Base-by-base conservation (phyloP, 1,284 basidiomycete species). In the Puccinia polysora region DNA sequence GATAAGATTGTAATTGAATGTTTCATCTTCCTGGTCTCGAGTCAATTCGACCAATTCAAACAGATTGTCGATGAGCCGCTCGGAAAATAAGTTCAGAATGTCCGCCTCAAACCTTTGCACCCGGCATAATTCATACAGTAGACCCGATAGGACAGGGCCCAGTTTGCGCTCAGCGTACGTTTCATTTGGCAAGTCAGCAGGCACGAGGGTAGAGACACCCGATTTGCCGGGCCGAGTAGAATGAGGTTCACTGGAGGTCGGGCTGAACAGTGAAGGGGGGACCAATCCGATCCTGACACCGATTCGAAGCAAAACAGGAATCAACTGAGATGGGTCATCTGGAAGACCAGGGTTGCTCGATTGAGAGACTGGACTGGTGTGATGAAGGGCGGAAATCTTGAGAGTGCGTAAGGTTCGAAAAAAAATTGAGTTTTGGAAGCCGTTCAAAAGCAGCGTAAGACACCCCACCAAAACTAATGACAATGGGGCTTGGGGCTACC, bases 31-130 rank as follows among this genome's bases (percentile, higher is more conserved):
- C 80, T 90, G 86, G 75, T 88, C 85, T 56, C 91, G 84, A 0
- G 96, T 97, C 76, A 89, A 86, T 79, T 99, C 95, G 43, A 98
- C 91, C 47, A 97, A 85, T 73, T 96, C 90, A 76, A 97, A 97
- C 47, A 99, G 81, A 77, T 89, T 87, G 75, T 93, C 88, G 65
- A 99, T 88, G 79, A 97, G 97, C 0, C 81, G 73, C 76, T 92
- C 89, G 76, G 86, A 85, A 78, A 96, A 96, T 56, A 89, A 82
- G 60, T 83, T 10, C 20, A 71, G 23, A 10, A 95, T 91, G 50
- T 84, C 82, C 32, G 85, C 78, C 8, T 86, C 86, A 69, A 95
- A 81, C 76, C 89, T 91, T 79, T 94, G 91, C 63, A 94, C 88
- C 55, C 91, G 84, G 79, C 90, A 93, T 7, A 95, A 88, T 80